Conservation (phyloP, 2,329 filamentous ascomycete genomes). For the Emergomyces pasteurianus region DNA sequence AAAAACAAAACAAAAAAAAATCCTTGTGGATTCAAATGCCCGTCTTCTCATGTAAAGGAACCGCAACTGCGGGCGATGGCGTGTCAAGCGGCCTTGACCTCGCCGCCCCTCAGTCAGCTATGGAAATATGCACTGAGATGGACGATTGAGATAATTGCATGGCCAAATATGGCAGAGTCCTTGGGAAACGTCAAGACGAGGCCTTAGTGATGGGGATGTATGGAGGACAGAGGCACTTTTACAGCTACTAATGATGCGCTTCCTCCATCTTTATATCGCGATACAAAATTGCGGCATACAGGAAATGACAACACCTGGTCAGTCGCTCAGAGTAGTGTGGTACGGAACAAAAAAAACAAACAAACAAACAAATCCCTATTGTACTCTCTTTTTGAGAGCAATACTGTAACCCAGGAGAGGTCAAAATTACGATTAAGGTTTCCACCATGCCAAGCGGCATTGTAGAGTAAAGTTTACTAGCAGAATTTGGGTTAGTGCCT, state of each 20-base stretch:
- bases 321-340: too few species aligned
- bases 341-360: too few species aligned
- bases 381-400: too few species aligned
- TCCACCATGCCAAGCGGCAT: neutral
- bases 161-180: neutral
- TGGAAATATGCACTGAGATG: neutral
- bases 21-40: too few species aligned
- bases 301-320: too few species aligned
- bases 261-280: neutral
- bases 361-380: too few species aligned
- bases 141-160: neutral
- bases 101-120: slow-evolving; percentile 37
- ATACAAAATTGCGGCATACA: too few species aligned
- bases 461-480: neutral
- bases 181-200: neutral
- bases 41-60: slow-evolving; percentile 46
- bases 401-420: neutral
- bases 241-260: too few species aligned
- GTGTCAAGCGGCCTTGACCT: slow-evolving; percentile 48
- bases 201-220: too few species aligned
- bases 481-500: neutral
- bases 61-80: slow-evolving; percentile 51
- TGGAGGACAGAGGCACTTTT: too few species aligned
- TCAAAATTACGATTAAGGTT: neutral
- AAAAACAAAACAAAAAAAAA: too few species aligned